Base-by-base conservation (phyloP, 805 yeast species). In the Pichia occidentalis region DNA sequence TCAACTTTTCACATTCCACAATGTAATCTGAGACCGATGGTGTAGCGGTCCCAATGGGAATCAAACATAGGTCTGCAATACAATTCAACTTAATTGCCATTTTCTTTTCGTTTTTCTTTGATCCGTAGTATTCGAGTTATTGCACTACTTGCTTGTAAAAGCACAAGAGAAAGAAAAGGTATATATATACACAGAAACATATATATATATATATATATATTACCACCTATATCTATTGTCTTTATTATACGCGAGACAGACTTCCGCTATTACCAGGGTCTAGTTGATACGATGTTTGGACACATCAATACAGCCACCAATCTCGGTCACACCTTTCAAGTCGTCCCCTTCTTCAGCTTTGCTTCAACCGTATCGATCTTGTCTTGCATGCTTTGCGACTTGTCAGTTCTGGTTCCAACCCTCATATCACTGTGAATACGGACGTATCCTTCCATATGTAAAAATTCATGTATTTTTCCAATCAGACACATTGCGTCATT, bases 371-470 rank as follows among this genome's bases (percentile, higher is more conserved):
- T 66, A 49, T 74, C 74, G 24, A 84, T 69, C 55, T 84, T 84
- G 46, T 84, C 92, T 46, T 71, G 72, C 0, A 88, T 85, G 14
- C 75, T 67, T 55, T 84, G 94, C 11, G 54, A 53, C 60, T 83
- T 84, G 53, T 84, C 94, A 29, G 72, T 75, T 61, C 94, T 73
- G 4, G 95, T 83, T 5, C 95, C 95, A 25, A 85, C 77, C 52
- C 95, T 66, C 37, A 86, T 80, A 50, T 85, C 95, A 43, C 85
- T 77, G 54, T 86, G 95, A 37, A 85, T 75, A 55, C 95, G 69
- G 10, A 80, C 70, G 11, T 82, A 75, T 0, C 94, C 94, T 42
- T 70, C 64, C 4, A 67, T 66, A 51, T 86, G 96, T 36, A 84
- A 70, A 31, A 64, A 64, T 51, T 79, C 77, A 52, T 86, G 96